Conservation (phyloP, 495 filamentous ascomycete genomes). For the Daldinia decipiens region DNA sequence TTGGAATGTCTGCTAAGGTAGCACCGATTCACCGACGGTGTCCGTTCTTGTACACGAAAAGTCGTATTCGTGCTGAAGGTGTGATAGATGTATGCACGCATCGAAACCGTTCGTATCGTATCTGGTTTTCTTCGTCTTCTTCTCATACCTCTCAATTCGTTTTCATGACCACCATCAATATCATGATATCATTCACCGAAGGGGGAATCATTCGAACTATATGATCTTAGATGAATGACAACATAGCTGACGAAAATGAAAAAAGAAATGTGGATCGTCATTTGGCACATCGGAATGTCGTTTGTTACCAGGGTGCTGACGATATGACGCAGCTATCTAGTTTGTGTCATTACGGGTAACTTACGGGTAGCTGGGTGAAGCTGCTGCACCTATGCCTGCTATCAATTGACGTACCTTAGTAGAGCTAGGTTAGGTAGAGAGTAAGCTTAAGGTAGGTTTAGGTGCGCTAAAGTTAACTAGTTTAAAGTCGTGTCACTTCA, state of each 20-base stretch:
- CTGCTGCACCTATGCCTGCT: not conserved
- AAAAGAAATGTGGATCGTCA: slow-evolving; percentile 47
- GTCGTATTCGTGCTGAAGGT: slow-evolving; percentile 26
- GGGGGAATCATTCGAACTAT: slow-evolving; percentile 17
- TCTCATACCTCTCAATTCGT: slow-evolving; percentile 14
- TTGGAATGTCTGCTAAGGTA: slow-evolving; percentile 13
- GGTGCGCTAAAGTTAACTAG: slow-evolving; percentile 3
- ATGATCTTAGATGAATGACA: slow-evolving; percentile 34
- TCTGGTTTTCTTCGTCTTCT: not conserved
- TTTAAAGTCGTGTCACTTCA: slow-evolving; percentile 27
- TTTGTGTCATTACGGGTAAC: slow-evolving; percentile 14
- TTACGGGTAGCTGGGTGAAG: not conserved
- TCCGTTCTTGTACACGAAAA: slow-evolving; percentile 13
- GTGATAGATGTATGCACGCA: slow-evolving; percentile 18
- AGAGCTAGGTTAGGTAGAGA: not conserved
- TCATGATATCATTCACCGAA: slow-evolving; percentile 34
- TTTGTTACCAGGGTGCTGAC: slow-evolving; percentile 44
- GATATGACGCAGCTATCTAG: slow-evolving; percentile 45
- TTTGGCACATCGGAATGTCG: slow-evolving; percentile 49
- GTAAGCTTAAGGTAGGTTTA: not conserved
- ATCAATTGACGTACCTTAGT: not conserved
- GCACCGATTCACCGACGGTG: slow-evolving; percentile 27
- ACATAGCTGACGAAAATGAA: slow-evolving; percentile 41
- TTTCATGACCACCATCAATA: slow-evolving; percentile 1
- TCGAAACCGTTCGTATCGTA: slow-evolving; percentile 6